Evolutionary conservation across 2,329 filamentous ascomycete genomes (phyloP), one percentile per base, ranked within the genome.

Genomic region (Chaetothyriales sp.): DNA sequence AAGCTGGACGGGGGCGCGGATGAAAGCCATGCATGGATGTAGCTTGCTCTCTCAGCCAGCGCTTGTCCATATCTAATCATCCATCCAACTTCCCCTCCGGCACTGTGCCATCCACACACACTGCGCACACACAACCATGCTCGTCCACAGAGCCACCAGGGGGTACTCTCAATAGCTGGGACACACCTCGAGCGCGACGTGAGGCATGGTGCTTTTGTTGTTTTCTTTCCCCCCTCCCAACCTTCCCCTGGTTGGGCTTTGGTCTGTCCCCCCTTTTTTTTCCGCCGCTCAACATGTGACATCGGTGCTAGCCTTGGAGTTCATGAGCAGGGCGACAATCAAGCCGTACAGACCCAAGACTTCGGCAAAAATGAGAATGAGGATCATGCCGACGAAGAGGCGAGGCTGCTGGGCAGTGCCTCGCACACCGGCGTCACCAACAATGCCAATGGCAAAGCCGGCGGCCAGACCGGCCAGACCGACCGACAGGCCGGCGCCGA

Each of bases 331-430:
- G 59, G 92, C 92, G 61, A 98, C 92, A 69, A 98, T 98, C 65
- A 98, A 79, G 70, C 92, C 92, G 75, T 98, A 98, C 53, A 98
- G 86, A 92, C 90, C 89, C 83, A 95, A 74, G 61, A 95, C 89
- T 90, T 95, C 89, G 61, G 89, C 89, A 78, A 95, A 95, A 90
- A 95, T 95, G 73, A 95, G 86, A 76, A 95, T 95, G 68, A 95
- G 72, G 72, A 95, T 94, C 88, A 95, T 95, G 73, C 89, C 89
- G 67, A 95, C 88, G 72, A 93, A 61, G 28, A 61, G 51, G 59
- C 72, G 65, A 48, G 70, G 71, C 64, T 74, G 72, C 62, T 74
- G 72, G 48, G 71, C 71, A 54, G 70, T 72, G 61, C 71, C 72
- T 55, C 72, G 69, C 49, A 74, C 72, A 68, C 72, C 72, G 54